Percentiles rank a stretch among this genome's conserved stretches.
These are phyloP conservation scores for Chrysophaeum taylorii DNA, from an alignment of 352 stramenopile genomes.

Conservation along the genomic window DNA sequence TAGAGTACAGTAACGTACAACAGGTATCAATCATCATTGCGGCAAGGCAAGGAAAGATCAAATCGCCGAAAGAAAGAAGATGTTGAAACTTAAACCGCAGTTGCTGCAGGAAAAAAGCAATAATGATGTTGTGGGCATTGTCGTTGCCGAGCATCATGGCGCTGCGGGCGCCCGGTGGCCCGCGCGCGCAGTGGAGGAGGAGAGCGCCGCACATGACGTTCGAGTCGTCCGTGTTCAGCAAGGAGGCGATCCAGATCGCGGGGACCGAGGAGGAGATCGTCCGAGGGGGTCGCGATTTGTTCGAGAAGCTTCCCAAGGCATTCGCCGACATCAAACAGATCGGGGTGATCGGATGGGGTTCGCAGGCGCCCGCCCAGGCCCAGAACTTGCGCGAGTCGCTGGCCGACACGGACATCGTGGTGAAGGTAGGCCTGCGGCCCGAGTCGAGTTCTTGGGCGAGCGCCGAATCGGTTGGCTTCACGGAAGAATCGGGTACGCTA, in stretches of 20 bases:
- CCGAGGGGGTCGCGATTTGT: slow-evolving; percentile 83
- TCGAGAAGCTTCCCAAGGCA: slow-evolving; percentile 81
- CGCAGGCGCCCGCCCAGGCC: slow-evolving; percentile 87
- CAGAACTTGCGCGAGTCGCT: slow-evolving; percentile 93
- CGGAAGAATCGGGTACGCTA: slow-evolving; percentile 76
- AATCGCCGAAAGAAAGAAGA: no score
- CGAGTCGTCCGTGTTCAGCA: slow-evolving; percentile 37
- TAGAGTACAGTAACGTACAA: no score
- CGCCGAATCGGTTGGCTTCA: slow-evolving; percentile 74
- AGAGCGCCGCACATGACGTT: no score
- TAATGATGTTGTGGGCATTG: no score
- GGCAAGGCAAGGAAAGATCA: no score
- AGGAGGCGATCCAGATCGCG: slow-evolving; percentile 28
- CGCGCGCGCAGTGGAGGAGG: no score
- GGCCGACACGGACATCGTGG: slow-evolving; percentile 65
- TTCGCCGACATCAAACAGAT: slow-evolving; percentile 92
- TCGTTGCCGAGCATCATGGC: no score
- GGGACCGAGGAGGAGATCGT: slow-evolving; percentile 39
- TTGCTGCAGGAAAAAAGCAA: no score
- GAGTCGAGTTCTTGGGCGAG: slow-evolving; percentile 58
- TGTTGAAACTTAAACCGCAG: no score
- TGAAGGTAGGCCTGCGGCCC: slow-evolving; percentile 73
- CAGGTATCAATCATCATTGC: no score
- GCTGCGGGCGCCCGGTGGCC: no score
- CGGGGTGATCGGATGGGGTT: slow-evolving; percentile 94